phyloP scores from a whole-genome alignment of 2,329 filamentous ascomycete species.

The Aspergillus viridinutans region DNA sequence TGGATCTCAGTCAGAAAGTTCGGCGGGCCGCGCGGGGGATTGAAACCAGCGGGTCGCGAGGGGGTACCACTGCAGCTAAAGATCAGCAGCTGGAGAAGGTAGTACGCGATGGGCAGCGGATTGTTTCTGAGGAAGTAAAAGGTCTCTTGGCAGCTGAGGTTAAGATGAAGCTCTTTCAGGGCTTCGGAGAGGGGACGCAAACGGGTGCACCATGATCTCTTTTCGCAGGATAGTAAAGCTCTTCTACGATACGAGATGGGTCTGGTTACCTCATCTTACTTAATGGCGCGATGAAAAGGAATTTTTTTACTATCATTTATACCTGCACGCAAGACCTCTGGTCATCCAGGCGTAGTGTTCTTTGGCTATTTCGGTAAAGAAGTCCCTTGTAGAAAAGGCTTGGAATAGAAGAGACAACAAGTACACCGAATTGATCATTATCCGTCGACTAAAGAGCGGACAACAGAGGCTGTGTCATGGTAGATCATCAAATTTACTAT shows the following conservation, averaged over 20 bases:
- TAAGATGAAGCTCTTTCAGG: conserved; percentile 49
- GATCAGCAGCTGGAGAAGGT: conserved; percentile 51
- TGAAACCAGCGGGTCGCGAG: conserved; percentile 28
- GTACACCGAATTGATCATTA: conserved; percentile 1
- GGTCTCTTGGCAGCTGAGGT: conserved; percentile 47
- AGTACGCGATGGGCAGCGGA: conserved; percentile 54
- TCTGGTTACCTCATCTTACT: background rate
- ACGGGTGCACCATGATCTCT: conserved; percentile 10
- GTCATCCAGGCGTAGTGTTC: background rate
- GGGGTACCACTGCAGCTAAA: conserved; percentile 28
- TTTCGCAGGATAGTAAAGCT: background rate
- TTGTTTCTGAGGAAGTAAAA: conserved; percentile 52
- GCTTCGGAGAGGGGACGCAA: conserved; percentile 28
- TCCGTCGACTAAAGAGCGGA: conserved; percentile 3
- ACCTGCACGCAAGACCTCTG: background rate
- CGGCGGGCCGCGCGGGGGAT: conserved; percentile 54
- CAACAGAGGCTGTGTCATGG: conserved; percentile 14
- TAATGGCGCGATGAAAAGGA: background rate
- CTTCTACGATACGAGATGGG: background rate
- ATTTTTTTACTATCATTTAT: conserved; percentile 1
- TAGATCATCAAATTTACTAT: conserved; percentile 10
- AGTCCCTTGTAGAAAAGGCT: background rate
- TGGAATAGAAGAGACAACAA: conserved; percentile 2
- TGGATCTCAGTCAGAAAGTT: conserved; percentile 80
- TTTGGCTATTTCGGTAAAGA: background rate